These are phyloP conservation scores for Suhomyces pyralidae DNA, from an alignment of 805 yeast species.

Conservation along the genomic window DNA sequence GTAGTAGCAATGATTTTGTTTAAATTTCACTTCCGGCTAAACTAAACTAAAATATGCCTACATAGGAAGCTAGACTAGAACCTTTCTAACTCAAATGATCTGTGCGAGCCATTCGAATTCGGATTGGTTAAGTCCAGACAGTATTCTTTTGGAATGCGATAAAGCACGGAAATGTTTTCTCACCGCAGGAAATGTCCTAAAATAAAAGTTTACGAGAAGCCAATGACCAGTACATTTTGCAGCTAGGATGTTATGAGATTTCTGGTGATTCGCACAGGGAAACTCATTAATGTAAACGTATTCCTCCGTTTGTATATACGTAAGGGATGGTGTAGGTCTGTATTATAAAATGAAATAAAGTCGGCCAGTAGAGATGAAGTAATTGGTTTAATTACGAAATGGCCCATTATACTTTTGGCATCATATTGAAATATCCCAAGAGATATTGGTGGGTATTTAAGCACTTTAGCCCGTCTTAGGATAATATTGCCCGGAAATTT, in stretches of 20 bases:
- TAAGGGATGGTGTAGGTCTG: too few species aligned
- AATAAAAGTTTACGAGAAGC: too few species aligned
- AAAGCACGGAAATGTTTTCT: background rate
- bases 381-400: too few species aligned
- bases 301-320: background rate
- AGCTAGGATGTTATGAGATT: background rate
- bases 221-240: background rate
- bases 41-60: background rate
- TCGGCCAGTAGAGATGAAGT: too few species aligned
- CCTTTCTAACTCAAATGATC: too few species aligned
- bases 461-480: background rate
- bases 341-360: too few species aligned
- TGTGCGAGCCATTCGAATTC: too few species aligned
- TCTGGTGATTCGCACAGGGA: background rate
- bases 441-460: background rate
- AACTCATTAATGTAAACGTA: too few species aligned
- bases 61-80: background rate
- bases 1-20: background rate
- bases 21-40: too few species aligned
- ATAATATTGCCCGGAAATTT: background rate
- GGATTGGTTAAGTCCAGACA: background rate
- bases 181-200: background rate
- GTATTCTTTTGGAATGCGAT: background rate
- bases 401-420: too few species aligned
- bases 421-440: too few species aligned